Evolutionary conservation across 139 green algal genomes (phyloP).

Genomic region (Coelastrella sp.): DNA sequence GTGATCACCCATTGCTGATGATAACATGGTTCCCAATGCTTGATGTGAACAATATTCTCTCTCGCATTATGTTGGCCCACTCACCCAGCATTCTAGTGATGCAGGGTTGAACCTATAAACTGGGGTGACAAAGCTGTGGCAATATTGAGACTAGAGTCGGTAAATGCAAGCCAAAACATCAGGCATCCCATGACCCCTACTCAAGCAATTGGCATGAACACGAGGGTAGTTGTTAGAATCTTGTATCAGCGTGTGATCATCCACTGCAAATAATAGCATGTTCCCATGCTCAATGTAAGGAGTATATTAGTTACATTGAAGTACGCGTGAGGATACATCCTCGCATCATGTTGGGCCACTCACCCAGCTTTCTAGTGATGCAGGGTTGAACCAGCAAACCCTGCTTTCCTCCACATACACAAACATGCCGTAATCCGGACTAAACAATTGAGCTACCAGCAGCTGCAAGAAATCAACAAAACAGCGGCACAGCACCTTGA

Average conservation of each 20-base stretch:
- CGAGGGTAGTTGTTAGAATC: too few relatives aligned
- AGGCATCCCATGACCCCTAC: too few relatives aligned
- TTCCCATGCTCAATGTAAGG: too few relatives aligned
- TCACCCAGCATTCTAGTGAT: constrained; percentile 46
- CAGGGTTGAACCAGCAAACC: constrained; percentile 66
- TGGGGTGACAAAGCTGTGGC: too few relatives aligned
- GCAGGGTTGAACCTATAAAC: constrained; percentile 66
- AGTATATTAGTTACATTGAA: too few relatives aligned
- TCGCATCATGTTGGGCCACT: constrained; percentile 42
- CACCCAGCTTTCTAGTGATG: constrained; percentile 45
- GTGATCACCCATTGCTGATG: too few relatives aligned
- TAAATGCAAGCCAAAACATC: too few relatives aligned
- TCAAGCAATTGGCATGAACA: too few relatives aligned
- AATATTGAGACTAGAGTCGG: too few relatives aligned
- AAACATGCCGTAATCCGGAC: constrained; percentile 83
- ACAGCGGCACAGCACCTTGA: neutral
- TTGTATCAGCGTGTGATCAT: too few relatives aligned
- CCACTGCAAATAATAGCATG: too few relatives aligned
- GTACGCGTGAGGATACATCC: neutral
- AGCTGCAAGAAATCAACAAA: neutral
- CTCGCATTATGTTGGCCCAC: constrained; percentile 36
- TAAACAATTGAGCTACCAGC: constrained; percentile 28
- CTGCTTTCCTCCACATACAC: constrained; percentile 74
- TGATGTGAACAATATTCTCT: neutral
- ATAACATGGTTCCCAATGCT: too few relatives aligned